Evolutionary conservation across 768 basidiomycete genomes (phyloP).

Genomic region (Panaeolus cyanescens): DNA sequence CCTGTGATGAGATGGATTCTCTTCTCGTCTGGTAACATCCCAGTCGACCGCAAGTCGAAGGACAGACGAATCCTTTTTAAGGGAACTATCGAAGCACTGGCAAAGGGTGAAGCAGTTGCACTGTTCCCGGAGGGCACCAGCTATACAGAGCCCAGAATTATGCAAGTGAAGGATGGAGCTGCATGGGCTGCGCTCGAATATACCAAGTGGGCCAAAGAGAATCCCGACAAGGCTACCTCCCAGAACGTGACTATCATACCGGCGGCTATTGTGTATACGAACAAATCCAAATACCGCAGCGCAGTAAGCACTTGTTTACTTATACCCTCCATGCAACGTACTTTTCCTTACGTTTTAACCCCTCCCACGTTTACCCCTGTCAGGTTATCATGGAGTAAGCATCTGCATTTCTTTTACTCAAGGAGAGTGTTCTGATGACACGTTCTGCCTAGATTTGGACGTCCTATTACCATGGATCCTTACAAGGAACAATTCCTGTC

Average conservation of each 20-base stretch:
- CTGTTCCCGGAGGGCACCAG: constrained; percentile 94
- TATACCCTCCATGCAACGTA: neutral
- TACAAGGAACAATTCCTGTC: constrained; percentile 82
- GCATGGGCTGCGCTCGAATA: constrained; percentile 97
- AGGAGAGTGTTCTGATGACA: constrained; percentile 7
- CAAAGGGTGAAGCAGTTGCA: constrained; percentile 81
- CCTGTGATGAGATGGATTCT: constrained; percentile 75
- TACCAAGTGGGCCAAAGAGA: constrained; percentile 70
- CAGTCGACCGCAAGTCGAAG: constrained; percentile 93
- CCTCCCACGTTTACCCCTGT: neutral
- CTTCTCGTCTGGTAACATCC: constrained; percentile 92
- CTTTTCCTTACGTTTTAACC: neutral
- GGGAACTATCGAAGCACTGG: constrained; percentile 86
- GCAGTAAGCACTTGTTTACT: constrained; percentile 51
- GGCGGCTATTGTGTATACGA: constrained; percentile 89
- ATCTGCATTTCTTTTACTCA: neutral
- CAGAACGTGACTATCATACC: constrained; percentile 73
- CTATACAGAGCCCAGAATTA: constrained; percentile 91
- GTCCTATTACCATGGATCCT: constrained; percentile 72
- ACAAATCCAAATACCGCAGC: constrained; percentile 95
- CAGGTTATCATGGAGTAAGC: constrained; percentile 77
- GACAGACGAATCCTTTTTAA: constrained; percentile 88
- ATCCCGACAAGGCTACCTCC: constrained; percentile 43
- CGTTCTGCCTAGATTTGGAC: constrained; percentile 64
- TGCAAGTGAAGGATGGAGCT: constrained; percentile 92